These are phyloP conservation scores for Chamaenerion angustifolium DNA, from an alignment of 345 rosid species.

Conservation along the genomic window DNA sequence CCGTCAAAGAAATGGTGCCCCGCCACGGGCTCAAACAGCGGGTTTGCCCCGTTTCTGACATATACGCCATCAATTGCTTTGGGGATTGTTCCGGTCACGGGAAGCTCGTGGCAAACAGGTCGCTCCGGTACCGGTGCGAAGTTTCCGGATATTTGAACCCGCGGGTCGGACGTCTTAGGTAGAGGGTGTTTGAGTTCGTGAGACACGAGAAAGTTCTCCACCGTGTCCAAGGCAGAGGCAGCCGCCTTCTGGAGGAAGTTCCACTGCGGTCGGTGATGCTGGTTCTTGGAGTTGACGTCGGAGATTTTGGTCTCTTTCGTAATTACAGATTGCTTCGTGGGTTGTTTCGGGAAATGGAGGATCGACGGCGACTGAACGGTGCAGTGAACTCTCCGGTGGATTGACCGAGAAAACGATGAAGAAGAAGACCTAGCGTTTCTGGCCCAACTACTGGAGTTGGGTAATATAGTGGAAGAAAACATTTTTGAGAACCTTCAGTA, in stretches of 20 bases:
- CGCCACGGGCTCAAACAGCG: conserved; percentile 61
- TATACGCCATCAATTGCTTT: conserved; percentile 68
- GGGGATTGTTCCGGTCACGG: conserved; percentile 58
- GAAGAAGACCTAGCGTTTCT: not conserved
- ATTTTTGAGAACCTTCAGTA: conserved; percentile 7
- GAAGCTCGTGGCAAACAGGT: conserved; percentile 31
- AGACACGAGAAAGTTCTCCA: conserved; percentile 45
- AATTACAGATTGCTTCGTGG: conserved; percentile 12
- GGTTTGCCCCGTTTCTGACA: conserved; percentile 84
- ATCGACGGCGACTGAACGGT: conserved; percentile 39
- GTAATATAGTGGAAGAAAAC: conserved; percentile 26
- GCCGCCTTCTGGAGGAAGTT: conserved; percentile 61
- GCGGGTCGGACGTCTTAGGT: conserved; percentile 73
- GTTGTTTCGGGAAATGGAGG: conserved; percentile 37
- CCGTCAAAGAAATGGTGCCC: conserved; percentile 93
- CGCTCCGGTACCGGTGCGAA: conserved; percentile 75
- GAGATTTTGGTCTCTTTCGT: conserved; percentile 14
- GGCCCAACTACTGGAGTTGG: conserved; percentile 19
- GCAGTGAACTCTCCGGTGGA: not conserved
- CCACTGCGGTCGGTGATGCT: conserved; percentile 20
- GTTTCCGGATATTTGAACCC: conserved; percentile 72
- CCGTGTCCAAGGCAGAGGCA: conserved; percentile 38
- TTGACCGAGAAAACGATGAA: conserved; percentile 8
- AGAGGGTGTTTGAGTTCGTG: conserved; percentile 50
- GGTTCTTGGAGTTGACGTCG: too few relatives aligned